Evolutionary conservation across 1,139 yeast species (phyloP), one percentile per base, ranked within the genome.

Genomic region (Yamadazyma aaseri): DNA sequence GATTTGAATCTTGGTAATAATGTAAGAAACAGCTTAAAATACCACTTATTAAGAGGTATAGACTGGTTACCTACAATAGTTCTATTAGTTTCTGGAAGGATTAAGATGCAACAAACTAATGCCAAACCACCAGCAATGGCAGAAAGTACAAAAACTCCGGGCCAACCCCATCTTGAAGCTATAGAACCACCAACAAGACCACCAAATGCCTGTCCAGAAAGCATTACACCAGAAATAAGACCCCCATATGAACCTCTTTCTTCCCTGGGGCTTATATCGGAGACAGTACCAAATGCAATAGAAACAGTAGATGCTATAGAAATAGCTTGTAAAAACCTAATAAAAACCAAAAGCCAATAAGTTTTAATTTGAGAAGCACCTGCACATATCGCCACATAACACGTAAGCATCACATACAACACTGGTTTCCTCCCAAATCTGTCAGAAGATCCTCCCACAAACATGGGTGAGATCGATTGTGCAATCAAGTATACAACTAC

Each of bases 191-290:
- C 95, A 17, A 86, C 58, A 9, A 86, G 58, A 0, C 94, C 87
- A 5, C 95, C 90, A 40, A 84, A 65, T 0, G 86, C 87, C 48
- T 79, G 83, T 1, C 94, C 95, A 13, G 83, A 50, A 6, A 83
- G 65, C 3, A 80, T 73, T n/a, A 80, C 59, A 0, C 94, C 94
- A 11, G 74, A 57, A 2, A 76, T 71, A 13, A 78, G 50, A 0
- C 92, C 90, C 31, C 79, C 71, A 38, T 70, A 72, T 8, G 74
- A 67, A 6, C 94, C 95, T 38, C 95, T 65, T 39, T 80, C 78
- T 11, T 63, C 63, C 27, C 80, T 62, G 0, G 76, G 68, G 0
- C 86, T 75, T 28, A 81, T 58, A 53, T 86, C 95, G 4, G 86
- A 83, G 30, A 81, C 75, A 0, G 81, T 69, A 0, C 92, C 92